Conservation (phyloP, 225 moss, liverwort and hornwort species). For the Polytrichum commune region DNA sequence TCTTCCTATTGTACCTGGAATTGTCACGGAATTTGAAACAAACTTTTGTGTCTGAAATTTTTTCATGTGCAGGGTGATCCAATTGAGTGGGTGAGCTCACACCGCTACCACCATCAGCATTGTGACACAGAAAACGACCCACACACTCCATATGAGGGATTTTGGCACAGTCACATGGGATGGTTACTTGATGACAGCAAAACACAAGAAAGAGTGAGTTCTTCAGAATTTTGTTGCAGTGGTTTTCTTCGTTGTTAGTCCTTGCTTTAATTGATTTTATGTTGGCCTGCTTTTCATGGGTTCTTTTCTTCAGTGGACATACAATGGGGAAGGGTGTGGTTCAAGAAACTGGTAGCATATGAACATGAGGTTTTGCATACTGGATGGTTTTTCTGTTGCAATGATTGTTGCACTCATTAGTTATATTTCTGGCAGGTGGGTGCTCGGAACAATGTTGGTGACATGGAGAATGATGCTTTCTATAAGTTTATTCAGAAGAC, state of each 20-base stretch:
- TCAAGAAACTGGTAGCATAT: neutral
- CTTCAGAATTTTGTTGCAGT: neutral
- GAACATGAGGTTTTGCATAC: neutral
- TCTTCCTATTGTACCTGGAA: too few species aligned
- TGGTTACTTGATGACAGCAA: constrained; percentile 83
- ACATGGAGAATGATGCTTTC: constrained; percentile 60
- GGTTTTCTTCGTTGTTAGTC: too few species aligned
- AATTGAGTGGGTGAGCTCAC: constrained; percentile 71
- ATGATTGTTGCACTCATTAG: neutral
- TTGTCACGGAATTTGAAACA: too few species aligned
- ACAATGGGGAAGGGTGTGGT: too few species aligned
- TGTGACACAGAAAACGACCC: constrained; percentile 83
- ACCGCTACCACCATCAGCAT: constrained; percentile 82
- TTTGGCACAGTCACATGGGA: constrained; percentile 99
- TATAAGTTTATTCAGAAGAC: constrained; percentile 70
- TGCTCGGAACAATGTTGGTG: constrained; percentile 49
- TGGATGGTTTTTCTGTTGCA: neutral
- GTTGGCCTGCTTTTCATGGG: too few species aligned
- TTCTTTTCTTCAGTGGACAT: too few species aligned
- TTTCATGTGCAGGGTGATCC: constrained; percentile 54
- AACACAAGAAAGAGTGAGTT: constrained; percentile 74
- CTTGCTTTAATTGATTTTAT: too few species aligned
- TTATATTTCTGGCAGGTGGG: constrained; percentile 45
- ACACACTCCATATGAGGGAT: constrained; percentile 68
- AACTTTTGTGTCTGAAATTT: too few species aligned